Conservation (phyloP, 139 green algal species). For the Coelastrella sp. region DNA sequence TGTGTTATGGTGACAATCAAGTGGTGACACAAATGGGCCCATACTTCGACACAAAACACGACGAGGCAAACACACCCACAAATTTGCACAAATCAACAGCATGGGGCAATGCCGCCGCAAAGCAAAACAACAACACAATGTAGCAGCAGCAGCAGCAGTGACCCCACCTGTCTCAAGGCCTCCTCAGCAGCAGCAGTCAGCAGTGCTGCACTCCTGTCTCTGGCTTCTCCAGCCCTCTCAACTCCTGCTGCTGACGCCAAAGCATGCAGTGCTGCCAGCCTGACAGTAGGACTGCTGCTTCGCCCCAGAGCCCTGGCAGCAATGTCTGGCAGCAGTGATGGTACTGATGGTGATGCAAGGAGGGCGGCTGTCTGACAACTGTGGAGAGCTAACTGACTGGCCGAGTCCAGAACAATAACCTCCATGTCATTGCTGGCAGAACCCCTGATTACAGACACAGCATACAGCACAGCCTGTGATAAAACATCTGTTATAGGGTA, state of each 20-base stretch:
- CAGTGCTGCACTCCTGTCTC: constrained; percentile 36
- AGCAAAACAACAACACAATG: not conserved
- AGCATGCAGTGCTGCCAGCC: constrained; percentile 47
- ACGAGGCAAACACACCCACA: no score
- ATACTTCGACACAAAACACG: no score
- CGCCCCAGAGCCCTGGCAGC: constrained; percentile 45
- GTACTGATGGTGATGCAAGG: not conserved
- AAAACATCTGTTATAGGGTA: no score
- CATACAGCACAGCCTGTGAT: not conserved
- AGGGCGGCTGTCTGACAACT: not conserved
- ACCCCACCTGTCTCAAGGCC: not conserved
- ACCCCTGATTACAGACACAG: constrained; percentile 22
- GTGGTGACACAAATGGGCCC: no score
- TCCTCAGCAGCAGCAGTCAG: constrained; percentile 29
- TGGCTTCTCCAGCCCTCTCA: constrained; percentile 43
- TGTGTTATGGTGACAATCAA: no score
- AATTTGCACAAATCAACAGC: no score
- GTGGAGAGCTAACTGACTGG: not conserved
- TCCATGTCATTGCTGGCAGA: constrained; percentile 3
- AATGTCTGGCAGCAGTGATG: not conserved
- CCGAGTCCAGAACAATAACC: constrained; percentile 3
- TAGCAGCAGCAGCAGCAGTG: not conserved
- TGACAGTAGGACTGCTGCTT: constrained; percentile 26
- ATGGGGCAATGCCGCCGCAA: no score
- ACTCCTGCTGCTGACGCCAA: constrained; percentile 39